Percentiles rank a stretch among this genome's conserved stretches.
phyloP scores from a whole-genome alignment of 495 filamentous ascomycete species.

The Jackrogersella minutella region DNA sequence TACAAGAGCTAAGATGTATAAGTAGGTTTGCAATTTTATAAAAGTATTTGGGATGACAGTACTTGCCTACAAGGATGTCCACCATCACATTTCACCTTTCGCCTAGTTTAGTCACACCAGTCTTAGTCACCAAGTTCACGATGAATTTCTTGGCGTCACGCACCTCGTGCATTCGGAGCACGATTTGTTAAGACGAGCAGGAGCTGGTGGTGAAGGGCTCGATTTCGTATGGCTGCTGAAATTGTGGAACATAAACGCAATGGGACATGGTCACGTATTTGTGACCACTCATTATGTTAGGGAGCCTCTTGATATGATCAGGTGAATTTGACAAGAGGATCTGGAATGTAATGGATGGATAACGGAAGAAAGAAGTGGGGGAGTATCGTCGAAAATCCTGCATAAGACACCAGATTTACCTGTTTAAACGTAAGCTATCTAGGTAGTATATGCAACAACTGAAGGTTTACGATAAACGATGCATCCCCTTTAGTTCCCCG shows the following conservation, averaged over 20 bases:
- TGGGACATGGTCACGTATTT: slow-evolving; percentile 31
- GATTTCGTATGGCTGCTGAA: slow-evolving; percentile 37
- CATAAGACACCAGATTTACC: neutral
- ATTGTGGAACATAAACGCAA: slow-evolving; percentile 42
- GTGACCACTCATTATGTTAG: slow-evolving; percentile 29
- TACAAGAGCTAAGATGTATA: slow-evolving; percentile 29
- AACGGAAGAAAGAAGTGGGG: slow-evolving; percentile 12
- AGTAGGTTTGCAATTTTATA: neutral
- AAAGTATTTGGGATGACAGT: neutral
- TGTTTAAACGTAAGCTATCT: neutral
- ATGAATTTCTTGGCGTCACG: slow-evolving; percentile 24
- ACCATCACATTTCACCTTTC: slow-evolving; percentile 44
- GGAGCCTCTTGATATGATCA: slow-evolving; percentile 19
- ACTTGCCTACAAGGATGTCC: slow-evolving; percentile 41
- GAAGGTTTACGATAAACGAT: slow-evolving; percentile 10
- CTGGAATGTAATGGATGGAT: neutral
- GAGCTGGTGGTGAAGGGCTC: slow-evolving; percentile 33
- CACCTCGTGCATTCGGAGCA: slow-evolving; percentile 41
- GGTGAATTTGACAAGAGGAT: slow-evolving; percentile 4
- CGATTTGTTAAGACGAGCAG: slow-evolving; percentile 39
- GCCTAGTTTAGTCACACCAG: slow-evolving; percentile 23
- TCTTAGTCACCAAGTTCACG: slow-evolving; percentile 19
- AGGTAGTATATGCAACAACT: slow-evolving; percentile 4
- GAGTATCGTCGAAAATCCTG: slow-evolving; percentile 30
- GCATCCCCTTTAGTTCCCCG: slow-evolving; percentile 17